phyloP scores from a whole-genome alignment of 345 rosid genomes.

The Linum trigynum region DNA sequence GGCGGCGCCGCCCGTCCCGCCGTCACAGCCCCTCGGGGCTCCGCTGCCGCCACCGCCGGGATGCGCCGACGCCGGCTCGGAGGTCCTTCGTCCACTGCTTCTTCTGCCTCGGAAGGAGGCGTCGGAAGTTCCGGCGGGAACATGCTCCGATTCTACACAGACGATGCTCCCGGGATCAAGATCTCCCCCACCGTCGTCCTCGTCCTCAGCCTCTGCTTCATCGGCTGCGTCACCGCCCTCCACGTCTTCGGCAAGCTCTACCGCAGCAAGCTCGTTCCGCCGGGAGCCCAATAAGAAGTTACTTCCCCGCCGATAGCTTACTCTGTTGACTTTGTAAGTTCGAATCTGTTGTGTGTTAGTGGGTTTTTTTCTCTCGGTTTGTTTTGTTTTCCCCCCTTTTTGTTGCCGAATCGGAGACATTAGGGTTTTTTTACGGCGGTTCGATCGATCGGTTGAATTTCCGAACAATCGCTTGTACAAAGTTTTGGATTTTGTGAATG shows the following conservation, averaged over 20 bases:
- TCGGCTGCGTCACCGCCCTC: constrained; percentile 88
- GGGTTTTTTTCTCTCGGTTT: too few relatives aligned
- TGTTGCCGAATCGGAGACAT: too few relatives aligned
- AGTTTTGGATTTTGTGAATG: too few relatives aligned
- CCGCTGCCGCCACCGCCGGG: constrained; percentile 86
- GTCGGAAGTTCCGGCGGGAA: constrained; percentile 31
- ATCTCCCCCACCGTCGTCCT: constrained; percentile 90
- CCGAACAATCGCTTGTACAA: too few relatives aligned
- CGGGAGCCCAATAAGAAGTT: constrained; percentile 17
- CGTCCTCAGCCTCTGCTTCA: constrained; percentile 91
- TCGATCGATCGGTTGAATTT: too few relatives aligned
- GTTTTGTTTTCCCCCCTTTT: too few relatives aligned
- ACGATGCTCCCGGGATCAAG: constrained; percentile 86
- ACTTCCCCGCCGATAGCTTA: neutral
- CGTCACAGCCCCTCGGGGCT: constrained; percentile 70
- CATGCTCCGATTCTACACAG: constrained; percentile 95
- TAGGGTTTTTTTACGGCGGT: too few relatives aligned
- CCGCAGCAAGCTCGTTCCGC: constrained; percentile 45
- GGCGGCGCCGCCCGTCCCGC: constrained; percentile 57
- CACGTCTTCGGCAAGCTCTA: constrained; percentile 88
- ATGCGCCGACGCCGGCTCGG: constrained; percentile 78
- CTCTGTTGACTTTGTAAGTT: neutral
- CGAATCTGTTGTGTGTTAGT: too few relatives aligned
- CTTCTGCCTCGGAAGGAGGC: constrained; percentile 27
- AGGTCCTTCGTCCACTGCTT: constrained; percentile 18